Conservation (phyloP, 1,139 yeast genomes). For the Yamadazyma atlantica region DNA sequence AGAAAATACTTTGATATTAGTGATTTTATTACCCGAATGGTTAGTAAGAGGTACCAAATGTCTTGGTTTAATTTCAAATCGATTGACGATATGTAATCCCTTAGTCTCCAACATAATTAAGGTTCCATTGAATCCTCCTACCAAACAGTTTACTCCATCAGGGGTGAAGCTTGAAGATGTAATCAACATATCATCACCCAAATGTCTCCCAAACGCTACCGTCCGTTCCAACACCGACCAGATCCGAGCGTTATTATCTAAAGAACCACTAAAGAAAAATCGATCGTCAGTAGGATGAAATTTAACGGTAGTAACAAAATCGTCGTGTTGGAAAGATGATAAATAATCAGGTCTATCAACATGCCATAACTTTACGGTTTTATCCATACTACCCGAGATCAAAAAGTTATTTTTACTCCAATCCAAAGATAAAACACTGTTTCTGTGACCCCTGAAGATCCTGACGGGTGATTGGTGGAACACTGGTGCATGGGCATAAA, state of each 20-base stretch:
- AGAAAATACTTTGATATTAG: constrained; percentile 39
- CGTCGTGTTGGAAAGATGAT: constrained; percentile 68
- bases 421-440: constrained; percentile 69
- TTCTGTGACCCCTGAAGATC: constrained; percentile 65
- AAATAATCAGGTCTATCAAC: constrained; percentile 64
- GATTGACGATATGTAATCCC: constrained; percentile 55
- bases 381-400: constrained; percentile 82
- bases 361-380: constrained; percentile 84
- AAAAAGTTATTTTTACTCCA: constrained; percentile 90
- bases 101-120: constrained; percentile 62
- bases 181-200: constrained; percentile 59
- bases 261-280: constrained; percentile 79
- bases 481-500: constrained; percentile 64
- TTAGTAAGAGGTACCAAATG: constrained; percentile 25
- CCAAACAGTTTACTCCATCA: constrained; percentile 61
- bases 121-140: constrained; percentile 83
- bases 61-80: constrained; percentile 50
- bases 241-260: constrained; percentile 73
- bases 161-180: constrained; percentile 75
- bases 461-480: constrained; percentile 70
- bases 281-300: constrained; percentile 90
- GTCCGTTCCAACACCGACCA: constrained; percentile 77
- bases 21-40: constrained; percentile 37
- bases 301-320: constrained; percentile 77
- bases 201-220: constrained; percentile 32